These are phyloP conservation scores for Blastobotrys serpentis DNA, from an alignment of 1,139 yeast genomes.

Conservation along the genomic window DNA sequence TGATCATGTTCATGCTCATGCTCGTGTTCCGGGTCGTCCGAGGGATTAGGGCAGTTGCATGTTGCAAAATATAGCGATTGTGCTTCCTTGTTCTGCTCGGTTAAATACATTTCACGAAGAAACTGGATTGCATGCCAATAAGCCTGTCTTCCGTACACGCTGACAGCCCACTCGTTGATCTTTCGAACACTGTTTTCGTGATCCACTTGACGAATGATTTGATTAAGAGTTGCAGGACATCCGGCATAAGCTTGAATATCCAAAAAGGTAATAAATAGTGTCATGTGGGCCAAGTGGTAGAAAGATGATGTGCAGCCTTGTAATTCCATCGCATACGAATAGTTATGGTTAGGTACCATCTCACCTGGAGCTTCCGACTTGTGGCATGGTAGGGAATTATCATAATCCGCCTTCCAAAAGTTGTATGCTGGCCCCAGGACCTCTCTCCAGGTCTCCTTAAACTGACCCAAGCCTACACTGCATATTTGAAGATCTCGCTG, in stretches of 20 bases:
- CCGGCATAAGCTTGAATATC: constrained; percentile 81
- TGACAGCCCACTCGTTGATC: constrained; percentile 24
- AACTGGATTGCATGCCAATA: constrained; percentile 33
- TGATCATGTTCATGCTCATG: constrained; percentile 12
- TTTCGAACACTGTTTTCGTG: constrained; percentile 22
- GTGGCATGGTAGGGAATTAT: constrained; percentile 17
- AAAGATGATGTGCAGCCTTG: constrained; percentile 35
- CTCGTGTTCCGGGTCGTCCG: constrained; percentile 5
- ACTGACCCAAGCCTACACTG: constrained; percentile 45
- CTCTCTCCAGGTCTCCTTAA: constrained; percentile 59
- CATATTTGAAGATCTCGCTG: constrained; percentile 63
- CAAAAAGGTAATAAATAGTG: constrained; percentile 68
- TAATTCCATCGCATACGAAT: constrained; percentile 24
- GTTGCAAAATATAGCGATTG: constrained; percentile 18
- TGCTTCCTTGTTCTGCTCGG: constrained; percentile 15
- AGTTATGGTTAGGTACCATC: constrained; percentile 17
- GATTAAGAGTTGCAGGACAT: constrained; percentile 80
- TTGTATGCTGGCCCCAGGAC: constrained; percentile 61
- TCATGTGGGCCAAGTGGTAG: constrained; percentile 59
- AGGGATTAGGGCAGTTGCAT: constrained; percentile 21
- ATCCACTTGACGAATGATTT: constrained; percentile 45
- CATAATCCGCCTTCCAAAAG: constrained; percentile 46
- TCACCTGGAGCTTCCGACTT: constrained; percentile 3
- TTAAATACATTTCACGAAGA: constrained; percentile 31
- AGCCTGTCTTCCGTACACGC: constrained; percentile 27